phyloP scores from a whole-genome alignment of 1,139 yeast species.

The Saccharomyces hybrid region DNA sequence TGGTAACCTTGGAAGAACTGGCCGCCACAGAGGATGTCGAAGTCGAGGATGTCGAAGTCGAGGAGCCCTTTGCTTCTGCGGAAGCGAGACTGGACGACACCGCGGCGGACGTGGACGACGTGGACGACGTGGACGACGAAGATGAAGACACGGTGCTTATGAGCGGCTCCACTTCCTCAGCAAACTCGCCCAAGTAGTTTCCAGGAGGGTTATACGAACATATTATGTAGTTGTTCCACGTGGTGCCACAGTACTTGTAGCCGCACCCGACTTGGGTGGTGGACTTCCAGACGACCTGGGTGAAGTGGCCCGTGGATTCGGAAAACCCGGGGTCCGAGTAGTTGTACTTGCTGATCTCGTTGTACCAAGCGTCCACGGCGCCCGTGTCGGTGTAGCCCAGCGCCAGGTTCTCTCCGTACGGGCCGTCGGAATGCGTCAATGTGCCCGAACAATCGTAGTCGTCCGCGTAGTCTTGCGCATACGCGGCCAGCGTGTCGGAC shows the following conservation, averaged over 20 bases:
- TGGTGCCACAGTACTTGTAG: slow-evolving; percentile 39
- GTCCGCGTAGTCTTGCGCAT: slow-evolving; percentile 67
- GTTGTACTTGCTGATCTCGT: slow-evolving; percentile 55
- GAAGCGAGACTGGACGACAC: neutral
- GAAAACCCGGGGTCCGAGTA: slow-evolving; percentile 40
- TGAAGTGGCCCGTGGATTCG: slow-evolving; percentile 60
- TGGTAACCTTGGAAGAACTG: neutral
- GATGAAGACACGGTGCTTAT: neutral
- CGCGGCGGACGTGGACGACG: neutral
- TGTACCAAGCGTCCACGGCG: slow-evolving; percentile 80
- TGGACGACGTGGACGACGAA: neutral
- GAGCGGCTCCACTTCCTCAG: slow-evolving; percentile 29
- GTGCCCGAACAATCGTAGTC: slow-evolving; percentile 60
- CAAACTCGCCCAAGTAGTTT: slow-evolving; percentile 41
- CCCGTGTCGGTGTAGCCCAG: slow-evolving; percentile 54
- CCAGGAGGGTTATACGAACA: slow-evolving; percentile 61
- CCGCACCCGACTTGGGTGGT: slow-evolving; percentile 74
- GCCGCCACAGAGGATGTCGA: neutral
- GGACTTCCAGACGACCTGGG: slow-evolving; percentile 77
- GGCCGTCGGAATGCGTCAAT: slow-evolving; percentile 70
- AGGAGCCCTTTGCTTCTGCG: neutral
- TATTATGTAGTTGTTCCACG: slow-evolving; percentile 49
- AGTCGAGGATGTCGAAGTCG: neutral
- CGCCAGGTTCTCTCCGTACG: slow-evolving; percentile 84
- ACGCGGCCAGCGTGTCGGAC: slow-evolving; percentile 55